Evolutionary conservation across 2,329 filamentous ascomycete species (phyloP).

Genomic region (Alternaria postmessia): DNA sequence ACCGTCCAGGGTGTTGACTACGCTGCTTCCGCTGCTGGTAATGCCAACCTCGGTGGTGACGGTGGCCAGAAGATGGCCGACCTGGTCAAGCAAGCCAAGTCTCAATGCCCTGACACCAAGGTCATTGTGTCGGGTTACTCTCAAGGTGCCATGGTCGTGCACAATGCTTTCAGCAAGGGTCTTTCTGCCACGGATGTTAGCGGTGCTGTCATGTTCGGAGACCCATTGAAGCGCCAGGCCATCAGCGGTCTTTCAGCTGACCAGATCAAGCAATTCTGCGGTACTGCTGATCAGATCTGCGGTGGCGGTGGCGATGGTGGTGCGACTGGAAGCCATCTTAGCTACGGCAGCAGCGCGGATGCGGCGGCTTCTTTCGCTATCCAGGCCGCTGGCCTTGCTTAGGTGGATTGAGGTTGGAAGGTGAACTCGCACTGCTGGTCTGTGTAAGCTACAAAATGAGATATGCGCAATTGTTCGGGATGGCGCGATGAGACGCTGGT

Average conservation of each 20-base stretch:
- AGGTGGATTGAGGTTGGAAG: neutral
- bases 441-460: neutral
- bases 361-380: constrained; percentile 40
- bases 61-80: constrained; percentile 40
- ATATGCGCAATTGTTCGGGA: neutral
- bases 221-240: constrained; percentile 40
- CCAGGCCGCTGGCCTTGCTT: constrained; percentile 33
- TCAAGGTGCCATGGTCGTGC: constrained; percentile 47
- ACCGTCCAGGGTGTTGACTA: constrained; percentile 47
- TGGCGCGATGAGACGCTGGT: neutral
- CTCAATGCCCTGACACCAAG: constrained; percentile 43
- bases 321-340: constrained; percentile 38
- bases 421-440: neutral
- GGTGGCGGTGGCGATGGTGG: constrained; percentile 35
- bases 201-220: constrained; percentile 41
- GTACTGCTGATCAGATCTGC: constrained; percentile 35
- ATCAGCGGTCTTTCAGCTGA: constrained; percentile 27
- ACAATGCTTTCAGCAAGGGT: constrained; percentile 39
- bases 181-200: constrained; percentile 32
- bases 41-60: constrained; percentile 33
- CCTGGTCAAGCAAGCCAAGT: constrained; percentile 32
- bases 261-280: constrained; percentile 43
- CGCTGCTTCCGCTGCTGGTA: constrained; percentile 37
- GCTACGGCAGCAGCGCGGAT: constrained; percentile 39
- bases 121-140: constrained; percentile 45